phyloP scores from a whole-genome alignment of 257 asterid species.

The Fraxinus quadrangulata region DNA sequence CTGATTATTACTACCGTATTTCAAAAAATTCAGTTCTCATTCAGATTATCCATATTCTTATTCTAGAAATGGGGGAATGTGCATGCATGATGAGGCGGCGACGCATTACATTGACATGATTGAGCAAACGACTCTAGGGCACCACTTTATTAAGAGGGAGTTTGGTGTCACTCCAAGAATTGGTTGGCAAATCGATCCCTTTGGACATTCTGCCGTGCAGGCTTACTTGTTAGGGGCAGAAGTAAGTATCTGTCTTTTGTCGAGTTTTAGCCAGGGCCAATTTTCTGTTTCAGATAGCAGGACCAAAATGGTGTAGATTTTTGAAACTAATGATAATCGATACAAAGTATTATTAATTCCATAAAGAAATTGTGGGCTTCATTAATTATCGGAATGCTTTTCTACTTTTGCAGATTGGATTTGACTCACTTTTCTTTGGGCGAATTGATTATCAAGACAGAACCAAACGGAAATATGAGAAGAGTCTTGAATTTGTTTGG shows the following conservation, averaged over 20 bases:
- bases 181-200: conserved; percentile 59
- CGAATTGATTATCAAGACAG: conserved; percentile 59
- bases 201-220: conserved; percentile 57
- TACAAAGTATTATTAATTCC: not conserved
- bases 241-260: conserved; percentile 26
- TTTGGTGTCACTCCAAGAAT: conserved; percentile 46
- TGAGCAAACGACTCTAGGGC: conserved; percentile 53
- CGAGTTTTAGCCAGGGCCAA: not conserved
- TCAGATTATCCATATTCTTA: not conserved
- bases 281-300: conserved; percentile 17
- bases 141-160: conserved; percentile 38
- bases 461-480: conserved; percentile 34
- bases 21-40: not conserved
- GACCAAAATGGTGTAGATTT: not conserved
- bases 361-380: conserved; percentile 14
- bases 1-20: not conserved
- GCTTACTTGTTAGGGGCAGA: conserved; percentile 55
- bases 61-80: conserved; percentile 52
- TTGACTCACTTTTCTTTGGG: conserved; percentile 49
- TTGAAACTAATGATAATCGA: conserved; percentile 2
- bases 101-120: conserved; percentile 56
- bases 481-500: conserved; percentile 44
- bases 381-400: not conserved
- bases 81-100: conserved; percentile 60
- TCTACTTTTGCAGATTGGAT: conserved; percentile 37